These are phyloP conservation scores for Scheffersomyces stambukii DNA, from an alignment of 1,139 yeast species.

Conservation along the genomic window DNA sequence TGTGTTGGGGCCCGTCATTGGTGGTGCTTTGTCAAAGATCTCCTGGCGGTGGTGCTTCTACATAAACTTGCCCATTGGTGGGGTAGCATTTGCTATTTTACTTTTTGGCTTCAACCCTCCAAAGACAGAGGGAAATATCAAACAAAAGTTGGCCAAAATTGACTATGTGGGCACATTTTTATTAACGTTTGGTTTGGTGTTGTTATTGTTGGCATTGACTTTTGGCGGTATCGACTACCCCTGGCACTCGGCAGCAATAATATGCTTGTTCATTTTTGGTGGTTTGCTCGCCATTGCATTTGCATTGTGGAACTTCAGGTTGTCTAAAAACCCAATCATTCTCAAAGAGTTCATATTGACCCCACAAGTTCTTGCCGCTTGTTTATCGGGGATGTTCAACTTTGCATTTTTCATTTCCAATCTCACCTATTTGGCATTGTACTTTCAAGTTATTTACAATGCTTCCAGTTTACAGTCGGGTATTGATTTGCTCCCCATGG, in stretches of 20 bases:
- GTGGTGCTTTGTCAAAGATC: constrained; percentile 63
- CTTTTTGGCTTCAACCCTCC: constrained; percentile 55
- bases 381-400: constrained; percentile 31
- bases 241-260: constrained; percentile 52
- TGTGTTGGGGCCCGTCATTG: constrained; percentile 62
- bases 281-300: constrained; percentile 39
- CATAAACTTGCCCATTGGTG: constrained; percentile 67
- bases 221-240: constrained; percentile 32
- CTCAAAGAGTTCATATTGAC: constrained; percentile 36
- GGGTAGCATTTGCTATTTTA: constrained; percentile 45
- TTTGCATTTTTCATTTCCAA: constrained; percentile 44
- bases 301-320: constrained; percentile 44
- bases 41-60: constrained; percentile 82
- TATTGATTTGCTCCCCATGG: constrained; percentile 50
- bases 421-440: constrained; percentile 46
- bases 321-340: constrained; percentile 44
- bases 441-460: constrained; percentile 50
- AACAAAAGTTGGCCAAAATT: constrained; percentile 35
- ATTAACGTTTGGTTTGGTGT: constrained; percentile 25
- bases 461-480: constrained; percentile 56
- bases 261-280: constrained; percentile 53
- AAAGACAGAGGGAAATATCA: constrained; percentile 34
- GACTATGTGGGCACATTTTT: constrained; percentile 32
- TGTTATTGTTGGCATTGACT: constrained; percentile 29
- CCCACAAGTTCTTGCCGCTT: constrained; percentile 36